Evolutionary conservation across 352 stramenopile genomes (phyloP), one percentile per base, ranked within the genome.

Genomic region (Halophytophthora polymorphica): DNA sequence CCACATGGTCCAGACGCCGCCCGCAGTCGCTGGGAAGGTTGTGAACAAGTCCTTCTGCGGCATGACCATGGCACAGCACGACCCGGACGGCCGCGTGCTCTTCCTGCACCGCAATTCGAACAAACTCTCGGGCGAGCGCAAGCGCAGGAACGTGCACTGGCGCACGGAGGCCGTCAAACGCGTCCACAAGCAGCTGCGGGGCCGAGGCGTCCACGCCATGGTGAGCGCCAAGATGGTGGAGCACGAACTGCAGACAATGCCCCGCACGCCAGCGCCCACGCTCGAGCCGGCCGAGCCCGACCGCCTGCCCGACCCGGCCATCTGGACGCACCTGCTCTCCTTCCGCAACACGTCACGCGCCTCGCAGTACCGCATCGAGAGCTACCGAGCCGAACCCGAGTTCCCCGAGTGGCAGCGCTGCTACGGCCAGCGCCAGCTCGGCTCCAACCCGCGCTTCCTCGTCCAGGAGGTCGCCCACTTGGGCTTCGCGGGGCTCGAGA

Each of bases 311-410:
- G 66, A 75, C 39, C 70, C 67, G 4, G 52, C 58, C 15, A 66
- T 83, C 45, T 77, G 74, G 64, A 82, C 75, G n/a, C 72, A 83
- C 42, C 48, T 86, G 53, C 44, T 73, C 53, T 61, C 72, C 38
- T 71, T 85, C 58, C 71, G 71, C 47, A 59, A 61, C 6, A 69
- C 45, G 18, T 55, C 51, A 0, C 50, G 40, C 14, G 47, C 49
- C 5, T 37, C 15, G 10, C 49, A 73, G 46, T 81, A 75, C 49
- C 50, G 42, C 40, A 62, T 81, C 18, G 67, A 77, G 35, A 73
- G 73, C 53, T 81, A 62, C 47, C 49, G 73, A 22, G 64, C 48
- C 39, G 43, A 39, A 11, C 37, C 51, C 4, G 29, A 39, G 11
- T 66, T 73, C 28, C 64, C 64, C 14, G 23, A 58, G 10, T 61